Conservation (phyloP, 768 basidiomycete genomes). For the Paxillus involutus region DNA sequence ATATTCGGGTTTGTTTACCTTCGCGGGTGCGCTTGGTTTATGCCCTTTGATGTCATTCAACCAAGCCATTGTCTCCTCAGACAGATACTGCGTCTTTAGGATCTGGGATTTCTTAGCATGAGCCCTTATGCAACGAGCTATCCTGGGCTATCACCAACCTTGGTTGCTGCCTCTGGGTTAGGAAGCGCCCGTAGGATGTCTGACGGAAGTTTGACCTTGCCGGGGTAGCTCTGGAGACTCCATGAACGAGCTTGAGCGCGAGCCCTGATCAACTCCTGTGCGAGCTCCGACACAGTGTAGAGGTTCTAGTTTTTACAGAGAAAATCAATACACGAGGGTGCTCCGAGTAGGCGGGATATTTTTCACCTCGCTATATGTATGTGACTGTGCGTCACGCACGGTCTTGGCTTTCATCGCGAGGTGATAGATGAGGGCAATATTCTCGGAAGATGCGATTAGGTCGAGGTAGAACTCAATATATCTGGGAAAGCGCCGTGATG, state of each 20-base stretch:
- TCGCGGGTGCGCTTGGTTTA: slow-evolving; percentile 32
- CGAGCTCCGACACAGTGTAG: slow-evolving; percentile 84
- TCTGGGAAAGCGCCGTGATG: slow-evolving; percentile 40
- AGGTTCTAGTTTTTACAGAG: slow-evolving; percentile 57
- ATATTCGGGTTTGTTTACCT: slow-evolving; percentile 20
- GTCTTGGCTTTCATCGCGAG: slow-evolving; percentile 84
- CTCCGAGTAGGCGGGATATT: background rate
- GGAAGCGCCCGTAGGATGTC: slow-evolving; percentile 81
- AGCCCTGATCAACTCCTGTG: slow-evolving; percentile 81
- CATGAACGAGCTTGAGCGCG: slow-evolving; percentile 65
- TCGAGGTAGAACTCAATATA: slow-evolving; percentile 90
- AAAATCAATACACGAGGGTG: background rate
- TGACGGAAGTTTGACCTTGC: slow-evolving; percentile 72
- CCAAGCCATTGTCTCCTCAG: slow-evolving; percentile 58
- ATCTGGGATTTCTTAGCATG: slow-evolving; percentile 45
- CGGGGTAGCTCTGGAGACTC: slow-evolving; percentile 78
- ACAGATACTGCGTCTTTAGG: slow-evolving; percentile 64
- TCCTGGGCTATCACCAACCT: slow-evolving; percentile 39
- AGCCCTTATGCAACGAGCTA: background rate
- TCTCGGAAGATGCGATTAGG: slow-evolving; percentile 74
- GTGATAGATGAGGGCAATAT: slow-evolving; percentile 79
- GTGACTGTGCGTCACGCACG: slow-evolving; percentile 74
- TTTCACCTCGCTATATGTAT: slow-evolving; percentile 66
- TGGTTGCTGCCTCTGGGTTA: slow-evolving; percentile 59
- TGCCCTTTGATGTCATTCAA: slow-evolving; percentile 46